phyloP scores from a whole-genome alignment of 106 monocot species.

The Allium sativum region DNA sequence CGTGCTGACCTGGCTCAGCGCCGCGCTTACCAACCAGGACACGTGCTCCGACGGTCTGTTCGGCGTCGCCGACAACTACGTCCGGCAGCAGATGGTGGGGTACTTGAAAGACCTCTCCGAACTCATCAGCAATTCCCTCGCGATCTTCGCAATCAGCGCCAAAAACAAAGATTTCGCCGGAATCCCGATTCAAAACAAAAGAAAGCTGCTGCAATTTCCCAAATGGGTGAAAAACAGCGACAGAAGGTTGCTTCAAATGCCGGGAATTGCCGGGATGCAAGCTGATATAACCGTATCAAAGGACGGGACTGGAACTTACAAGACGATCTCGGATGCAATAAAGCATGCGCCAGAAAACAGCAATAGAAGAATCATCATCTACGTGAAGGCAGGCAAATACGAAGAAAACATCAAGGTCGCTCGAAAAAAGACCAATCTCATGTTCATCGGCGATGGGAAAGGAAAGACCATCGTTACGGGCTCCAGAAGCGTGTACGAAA shows the following conservation, averaged over 20 bases:
- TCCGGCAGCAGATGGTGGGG: conserved; percentile 46
- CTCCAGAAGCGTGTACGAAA: conserved; percentile 23
- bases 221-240: conserved; percentile 47
- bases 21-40: conserved; percentile 87
- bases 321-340: conserved; percentile 52
- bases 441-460: conserved; percentile 66
- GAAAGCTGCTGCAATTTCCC: conserved; percentile 37
- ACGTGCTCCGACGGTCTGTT: conserved; percentile 71
- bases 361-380: conserved; percentile 52
- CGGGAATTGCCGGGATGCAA: conserved; percentile 20
- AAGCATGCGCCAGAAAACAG: conserved; percentile 73
- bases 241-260: conserved; percentile 51
- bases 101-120: conserved; percentile 47
- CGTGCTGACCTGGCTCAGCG: conserved; percentile 88
- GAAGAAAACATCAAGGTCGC: conserved; percentile 66
- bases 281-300: conserved; percentile 66
- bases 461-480: conserved; percentile 26
- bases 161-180: conserved; percentile 52
- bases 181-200: conserved; percentile 64
- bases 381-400: conserved; percentile 73
- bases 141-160: conserved; percentile 53
- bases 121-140: conserved; percentile 70
- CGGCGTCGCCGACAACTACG: conserved; percentile 21
- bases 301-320: conserved; percentile 70
- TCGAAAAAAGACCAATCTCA: conserved; percentile 49